Conservation (phyloP, 1,284 basidiomycete genomes). For the Gymnopus androsaceus region DNA sequence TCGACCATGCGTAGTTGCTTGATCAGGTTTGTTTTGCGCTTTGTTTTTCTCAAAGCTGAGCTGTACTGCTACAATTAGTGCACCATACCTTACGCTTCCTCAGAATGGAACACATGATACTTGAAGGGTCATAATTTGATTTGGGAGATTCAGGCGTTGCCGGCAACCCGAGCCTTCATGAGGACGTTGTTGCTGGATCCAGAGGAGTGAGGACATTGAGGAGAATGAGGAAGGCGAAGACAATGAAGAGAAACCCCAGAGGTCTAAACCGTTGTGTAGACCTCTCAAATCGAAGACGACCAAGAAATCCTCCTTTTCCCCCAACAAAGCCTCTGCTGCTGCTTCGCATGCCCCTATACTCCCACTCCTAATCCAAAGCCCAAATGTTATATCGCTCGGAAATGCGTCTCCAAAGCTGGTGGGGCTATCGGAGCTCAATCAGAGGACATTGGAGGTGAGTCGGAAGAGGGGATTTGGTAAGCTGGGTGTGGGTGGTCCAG, state of each 20-base stretch:
- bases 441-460: slow-evolving; percentile 47
- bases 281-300: slow-evolving; percentile 26
- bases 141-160: slow-evolving; percentile 76
- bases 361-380: slow-evolving; percentile 74
- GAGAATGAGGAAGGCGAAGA: neutral
- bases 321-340: neutral
- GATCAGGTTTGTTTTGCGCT: slow-evolving; percentile 68
- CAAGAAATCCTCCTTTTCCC: no score
- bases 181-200: slow-evolving; percentile 66
- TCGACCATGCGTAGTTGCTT: slow-evolving; percentile 83
- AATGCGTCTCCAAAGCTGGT: slow-evolving; percentile 78
- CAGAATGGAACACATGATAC: slow-evolving; percentile 87
- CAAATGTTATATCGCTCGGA: slow-evolving; percentile 84
- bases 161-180: slow-evolving; percentile 53
- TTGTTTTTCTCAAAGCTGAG: slow-evolving; percentile 1
- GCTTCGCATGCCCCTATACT: slow-evolving; percentile 37
- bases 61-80: slow-evolving; percentile 57
- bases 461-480: slow-evolving; percentile 49
- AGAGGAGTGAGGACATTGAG: slow-evolving; percentile 43
- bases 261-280: no score
- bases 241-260: no score
- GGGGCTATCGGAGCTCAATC: slow-evolving; percentile 69
- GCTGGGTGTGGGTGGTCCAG: slow-evolving; percentile 73
- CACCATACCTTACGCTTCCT: slow-evolving; percentile 87
- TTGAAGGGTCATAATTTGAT: slow-evolving; percentile 89